Conservation (phyloP, 2,329 filamentous ascomycete species). For the Talaromyces sp. region DNA sequence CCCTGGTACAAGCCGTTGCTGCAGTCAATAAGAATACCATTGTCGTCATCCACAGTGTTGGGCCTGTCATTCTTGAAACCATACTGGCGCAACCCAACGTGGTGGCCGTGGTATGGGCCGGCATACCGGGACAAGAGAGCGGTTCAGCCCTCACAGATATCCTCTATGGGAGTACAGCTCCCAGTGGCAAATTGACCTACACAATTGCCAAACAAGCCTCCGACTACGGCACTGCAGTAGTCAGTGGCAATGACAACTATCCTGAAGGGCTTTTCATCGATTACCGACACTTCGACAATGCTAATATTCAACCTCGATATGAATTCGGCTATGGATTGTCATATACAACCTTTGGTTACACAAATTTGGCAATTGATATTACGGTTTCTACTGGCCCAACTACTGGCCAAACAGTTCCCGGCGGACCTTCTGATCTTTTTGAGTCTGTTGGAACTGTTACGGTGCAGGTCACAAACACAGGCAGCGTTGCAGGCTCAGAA, state of each 20-base stretch:
- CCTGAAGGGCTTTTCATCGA: conserved; percentile 78
- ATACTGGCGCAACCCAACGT: conserved; percentile 75
- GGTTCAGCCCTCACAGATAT: conserved; percentile 76
- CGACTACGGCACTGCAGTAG: conserved; percentile 58
- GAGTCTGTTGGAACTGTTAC: conserved; percentile 55
- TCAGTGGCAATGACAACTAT: conserved; percentile 65
- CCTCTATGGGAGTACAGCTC: conserved; percentile 78
- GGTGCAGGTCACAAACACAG: conserved; percentile 69
- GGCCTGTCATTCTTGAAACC: conserved; percentile 58
- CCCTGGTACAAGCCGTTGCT: conserved; percentile 52
- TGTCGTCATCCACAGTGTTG: conserved; percentile 77
- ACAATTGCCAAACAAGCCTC: conserved; percentile 68
- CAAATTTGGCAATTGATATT: conserved; percentile 52
- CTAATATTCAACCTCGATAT: conserved; percentile 65
- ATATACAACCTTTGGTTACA: conserved; percentile 75
- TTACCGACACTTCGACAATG: conserved; percentile 70
- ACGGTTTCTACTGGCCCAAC: conserved; percentile 14
- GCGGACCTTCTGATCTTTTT: conserved; percentile 59
- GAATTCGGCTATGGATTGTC: conserved; percentile 79
- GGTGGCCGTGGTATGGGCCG: conserved; percentile 79
- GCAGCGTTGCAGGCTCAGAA: conserved; percentile 62
- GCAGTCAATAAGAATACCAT: conserved; percentile 74
- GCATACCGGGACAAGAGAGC: conserved; percentile 77
- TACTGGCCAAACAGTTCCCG: conserved; percentile 2
- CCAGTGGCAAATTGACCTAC: conserved; percentile 72